A percentile compares a stretch with the other conserved stretches of the same genome.
Evolutionary conservation across 345 rosid species (phyloP).

Genomic region (Limnanthes douglasii): DNA sequence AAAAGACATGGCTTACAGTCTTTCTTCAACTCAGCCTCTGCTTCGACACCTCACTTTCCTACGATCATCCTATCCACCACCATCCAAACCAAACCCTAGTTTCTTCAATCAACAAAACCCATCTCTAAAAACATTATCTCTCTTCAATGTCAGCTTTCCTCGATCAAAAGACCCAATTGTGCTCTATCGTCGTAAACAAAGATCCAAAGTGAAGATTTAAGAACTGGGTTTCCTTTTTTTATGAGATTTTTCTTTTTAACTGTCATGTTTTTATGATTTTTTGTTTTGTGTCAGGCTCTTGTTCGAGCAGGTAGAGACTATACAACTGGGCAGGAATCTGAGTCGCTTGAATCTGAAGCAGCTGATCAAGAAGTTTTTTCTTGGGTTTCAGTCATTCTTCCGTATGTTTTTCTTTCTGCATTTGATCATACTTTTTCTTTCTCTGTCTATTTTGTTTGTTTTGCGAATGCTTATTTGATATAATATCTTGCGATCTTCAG

Average conservation of each 20-base stretch:
- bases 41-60: too few relatives aligned
- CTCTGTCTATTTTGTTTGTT: slow-evolving; percentile 2
- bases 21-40: too few relatives aligned
- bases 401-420: slow-evolving; percentile 32
- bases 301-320: slow-evolving; percentile 23
- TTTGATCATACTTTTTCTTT: slow-evolving; percentile 1
- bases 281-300: slow-evolving; percentile 22
- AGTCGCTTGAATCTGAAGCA: slow-evolving; percentile 25
- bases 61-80: too few relatives aligned
- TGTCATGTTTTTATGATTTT: background rate
- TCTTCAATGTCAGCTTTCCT: too few relatives aligned
- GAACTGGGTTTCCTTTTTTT: too few relatives aligned
- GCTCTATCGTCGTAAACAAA: too few relatives aligned
- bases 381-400: slow-evolving; percentile 77
- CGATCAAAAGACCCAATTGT: too few relatives aligned
- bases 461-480: slow-evolving; percentile 1
- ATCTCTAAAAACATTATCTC: too few relatives aligned
- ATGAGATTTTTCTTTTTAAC: slow-evolving; percentile 1
- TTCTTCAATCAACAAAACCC: too few relatives aligned
- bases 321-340: slow-evolving; percentile 37
- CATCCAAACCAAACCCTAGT: too few relatives aligned
- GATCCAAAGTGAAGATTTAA: too few relatives aligned
- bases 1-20: too few relatives aligned
- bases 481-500: slow-evolving; percentile 20
- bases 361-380: slow-evolving; percentile 44